These are phyloP conservation scores for Diaporthe ampelina DNA, from an alignment of 2,329 filamentous ascomycete species.

Conservation along the genomic window DNA sequence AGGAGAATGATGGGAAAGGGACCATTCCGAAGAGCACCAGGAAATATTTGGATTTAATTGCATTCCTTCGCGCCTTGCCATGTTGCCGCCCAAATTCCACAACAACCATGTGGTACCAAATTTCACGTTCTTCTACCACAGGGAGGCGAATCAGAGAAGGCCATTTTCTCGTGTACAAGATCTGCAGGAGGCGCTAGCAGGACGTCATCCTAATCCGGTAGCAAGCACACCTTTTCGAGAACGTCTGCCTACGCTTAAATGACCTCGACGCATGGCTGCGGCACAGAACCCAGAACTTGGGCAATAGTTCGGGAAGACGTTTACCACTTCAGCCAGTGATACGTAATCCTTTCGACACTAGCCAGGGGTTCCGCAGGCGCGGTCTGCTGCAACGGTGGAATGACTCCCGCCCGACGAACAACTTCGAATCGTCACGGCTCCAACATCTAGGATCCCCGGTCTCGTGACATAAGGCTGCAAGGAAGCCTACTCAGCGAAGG, in stretches of 20 bases:
- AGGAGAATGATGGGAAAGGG: neutral
- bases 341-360: neutral
- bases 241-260: slow-evolving; percentile 27
- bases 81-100: slow-evolving; percentile 20
- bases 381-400: neutral
- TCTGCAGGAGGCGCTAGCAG: slow-evolving; percentile 23
- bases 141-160: slow-evolving; percentile 25
- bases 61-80: slow-evolving; percentile 23
- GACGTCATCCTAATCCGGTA: neutral
- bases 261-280: slow-evolving; percentile 18
- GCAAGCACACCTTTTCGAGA: slow-evolving; percentile 3
- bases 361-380: neutral
- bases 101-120: neutral
- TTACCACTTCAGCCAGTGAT: neutral
- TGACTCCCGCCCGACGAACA: slow-evolving; percentile 4
- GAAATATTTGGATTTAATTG: slow-evolving; percentile 19
- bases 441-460: neutral
- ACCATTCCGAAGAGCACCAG: neutral
- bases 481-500: neutral
- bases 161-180: neutral
- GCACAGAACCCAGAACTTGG: neutral
- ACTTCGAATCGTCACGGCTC: neutral
- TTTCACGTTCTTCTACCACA: slow-evolving; percentile 11
- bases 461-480: neutral
- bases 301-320: slow-evolving; percentile 14